Evolutionary conservation across 495 filamentous ascomycete species (phyloP).

Genomic region (Thermothielavioides terrestris): DNA sequence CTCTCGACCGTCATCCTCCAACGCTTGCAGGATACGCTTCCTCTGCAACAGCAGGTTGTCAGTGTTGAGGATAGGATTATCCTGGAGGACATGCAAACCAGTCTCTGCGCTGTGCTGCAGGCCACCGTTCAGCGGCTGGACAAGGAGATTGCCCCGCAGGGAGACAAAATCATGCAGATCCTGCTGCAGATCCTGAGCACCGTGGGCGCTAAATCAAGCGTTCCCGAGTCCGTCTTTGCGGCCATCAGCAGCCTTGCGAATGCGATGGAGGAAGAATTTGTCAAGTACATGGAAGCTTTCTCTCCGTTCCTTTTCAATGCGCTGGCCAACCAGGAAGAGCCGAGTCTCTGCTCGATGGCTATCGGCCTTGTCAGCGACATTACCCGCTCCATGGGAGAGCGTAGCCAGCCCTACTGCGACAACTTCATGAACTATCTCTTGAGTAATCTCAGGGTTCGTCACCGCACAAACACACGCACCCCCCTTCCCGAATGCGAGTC

Average conservation of each 20-base stretch:
- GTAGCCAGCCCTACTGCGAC: conserved; percentile 89
- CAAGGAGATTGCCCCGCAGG: conserved; percentile 80
- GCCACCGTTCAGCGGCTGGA: conserved; percentile 89
- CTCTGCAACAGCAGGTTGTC: conserved; percentile 88
- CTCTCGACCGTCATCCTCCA: conserved; percentile 79
- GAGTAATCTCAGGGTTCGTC: conserved; percentile 73
- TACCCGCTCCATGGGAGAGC: conserved; percentile 78
- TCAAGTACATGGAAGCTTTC: conserved; percentile 95
- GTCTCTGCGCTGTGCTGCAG: conserved; percentile 80
- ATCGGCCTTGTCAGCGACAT: conserved; percentile 96
- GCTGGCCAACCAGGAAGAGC: conserved; percentile 89
- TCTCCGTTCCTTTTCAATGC: conserved; percentile 84
- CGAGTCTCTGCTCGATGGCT: conserved; percentile 88
- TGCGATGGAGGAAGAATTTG: conserved; percentile 83
- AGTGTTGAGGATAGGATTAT: conserved; percentile 92
- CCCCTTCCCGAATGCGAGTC: neutral
- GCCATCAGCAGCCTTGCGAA: conserved; percentile 78
- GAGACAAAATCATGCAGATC: conserved; percentile 86
- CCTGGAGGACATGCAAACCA: conserved; percentile 95
- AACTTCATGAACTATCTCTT: conserved; percentile 95
- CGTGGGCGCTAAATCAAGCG: conserved; percentile 79
- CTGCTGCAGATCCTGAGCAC: conserved; percentile 70
- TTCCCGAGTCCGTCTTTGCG: conserved; percentile 88
- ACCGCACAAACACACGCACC: neutral
- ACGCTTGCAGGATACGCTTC: conserved; percentile 80